Evolutionary conservation across 768 basidiomycete species (phyloP).

Genomic region (Hemileccinum impolitum): DNA sequence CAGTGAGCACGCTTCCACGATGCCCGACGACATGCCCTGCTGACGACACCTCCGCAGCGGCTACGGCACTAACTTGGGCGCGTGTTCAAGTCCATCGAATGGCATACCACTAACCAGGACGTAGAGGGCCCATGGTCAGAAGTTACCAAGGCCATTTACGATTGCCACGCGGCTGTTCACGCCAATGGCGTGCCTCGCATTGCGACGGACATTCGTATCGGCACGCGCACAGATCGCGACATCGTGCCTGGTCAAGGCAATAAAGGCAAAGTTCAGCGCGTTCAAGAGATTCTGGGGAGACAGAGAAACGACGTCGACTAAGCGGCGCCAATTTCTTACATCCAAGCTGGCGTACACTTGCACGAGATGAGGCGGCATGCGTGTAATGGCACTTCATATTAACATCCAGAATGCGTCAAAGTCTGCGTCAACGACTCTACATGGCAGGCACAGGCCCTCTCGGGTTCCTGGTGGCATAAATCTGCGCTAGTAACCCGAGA

Average conservation of each 20-base stretch:
- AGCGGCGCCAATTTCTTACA: not conserved
- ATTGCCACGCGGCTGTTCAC: conserved; percentile 87
- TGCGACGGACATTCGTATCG: conserved; percentile 93
- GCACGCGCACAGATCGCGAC: conserved; percentile 76
- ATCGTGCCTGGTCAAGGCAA: conserved; percentile 69
- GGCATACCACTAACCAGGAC: not conserved
- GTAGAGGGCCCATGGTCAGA: conserved; percentile 80
- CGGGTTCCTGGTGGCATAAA: conserved; percentile 61
- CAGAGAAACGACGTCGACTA: conserved; percentile 7
- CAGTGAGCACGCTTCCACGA: conserved; percentile 30
- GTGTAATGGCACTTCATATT: not conserved
- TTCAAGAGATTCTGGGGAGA: conserved; percentile 69
- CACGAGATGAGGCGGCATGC: not conserved
- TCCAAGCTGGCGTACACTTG: not conserved
- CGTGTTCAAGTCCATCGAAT: conserved; percentile 8
- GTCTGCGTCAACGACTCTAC: conserved; percentile 13
- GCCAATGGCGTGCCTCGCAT: conserved; percentile 69
- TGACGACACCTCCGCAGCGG: conserved; percentile 46
- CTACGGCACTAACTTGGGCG: conserved; percentile 88
- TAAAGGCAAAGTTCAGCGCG: conserved; percentile 72
- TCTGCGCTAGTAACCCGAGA: conserved; percentile 80
- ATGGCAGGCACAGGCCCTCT: conserved; percentile 46
- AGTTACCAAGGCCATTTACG: conserved; percentile 84
- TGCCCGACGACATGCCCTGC: conserved; percentile 32
- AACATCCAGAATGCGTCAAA: not conserved